Conservation (phyloP, 768 basidiomycete genomes). For the Auriscalpium microsporum region DNA sequence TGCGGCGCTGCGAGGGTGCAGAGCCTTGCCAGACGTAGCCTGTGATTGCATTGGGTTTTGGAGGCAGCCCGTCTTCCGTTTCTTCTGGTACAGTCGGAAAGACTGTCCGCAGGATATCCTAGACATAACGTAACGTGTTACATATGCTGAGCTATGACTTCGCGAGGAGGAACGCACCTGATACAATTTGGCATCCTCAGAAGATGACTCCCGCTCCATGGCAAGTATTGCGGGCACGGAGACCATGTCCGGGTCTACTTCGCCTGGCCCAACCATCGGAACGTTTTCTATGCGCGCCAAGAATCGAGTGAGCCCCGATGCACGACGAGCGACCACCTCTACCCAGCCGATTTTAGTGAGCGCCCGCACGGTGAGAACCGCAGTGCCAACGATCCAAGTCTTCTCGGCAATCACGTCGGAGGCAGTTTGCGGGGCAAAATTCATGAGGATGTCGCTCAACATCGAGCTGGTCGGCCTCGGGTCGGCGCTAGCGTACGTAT, state of each 20-base stretch:
- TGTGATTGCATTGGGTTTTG: conserved; percentile 62
- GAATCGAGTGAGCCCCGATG: conserved; percentile 83
- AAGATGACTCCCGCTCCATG: conserved; percentile 44
- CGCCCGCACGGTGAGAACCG: conserved; percentile 74
- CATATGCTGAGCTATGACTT: neutral
- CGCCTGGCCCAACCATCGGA: conserved; percentile 76
- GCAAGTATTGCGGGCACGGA: conserved; percentile 67
- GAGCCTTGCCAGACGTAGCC: conserved; percentile 85
- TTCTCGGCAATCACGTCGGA: conserved; percentile 49
- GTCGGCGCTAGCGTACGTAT: conserved; percentile 90
- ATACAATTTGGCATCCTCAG: conserved; percentile 12
- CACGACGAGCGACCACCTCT: conserved; percentile 73
- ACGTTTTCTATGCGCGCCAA: conserved; percentile 84
- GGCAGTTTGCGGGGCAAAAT: conserved; percentile 28
- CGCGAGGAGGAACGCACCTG: conserved; percentile 11
- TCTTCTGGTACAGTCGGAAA: conserved; percentile 7
- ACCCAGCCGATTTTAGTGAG: conserved; percentile 78
- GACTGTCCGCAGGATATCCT: conserved; percentile 9
- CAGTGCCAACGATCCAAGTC: conserved; percentile 81
- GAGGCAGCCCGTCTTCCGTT: conserved; percentile 16
- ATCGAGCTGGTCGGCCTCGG: conserved; percentile 78
- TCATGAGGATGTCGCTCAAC: conserved; percentile 73
- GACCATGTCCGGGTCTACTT: conserved; percentile 71
- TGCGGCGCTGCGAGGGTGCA: conserved; percentile 82
- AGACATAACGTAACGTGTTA: neutral